Evolutionary conservation across 345 rosid species (phyloP).

Genomic region (Eucalyptus pauciflora): DNA sequence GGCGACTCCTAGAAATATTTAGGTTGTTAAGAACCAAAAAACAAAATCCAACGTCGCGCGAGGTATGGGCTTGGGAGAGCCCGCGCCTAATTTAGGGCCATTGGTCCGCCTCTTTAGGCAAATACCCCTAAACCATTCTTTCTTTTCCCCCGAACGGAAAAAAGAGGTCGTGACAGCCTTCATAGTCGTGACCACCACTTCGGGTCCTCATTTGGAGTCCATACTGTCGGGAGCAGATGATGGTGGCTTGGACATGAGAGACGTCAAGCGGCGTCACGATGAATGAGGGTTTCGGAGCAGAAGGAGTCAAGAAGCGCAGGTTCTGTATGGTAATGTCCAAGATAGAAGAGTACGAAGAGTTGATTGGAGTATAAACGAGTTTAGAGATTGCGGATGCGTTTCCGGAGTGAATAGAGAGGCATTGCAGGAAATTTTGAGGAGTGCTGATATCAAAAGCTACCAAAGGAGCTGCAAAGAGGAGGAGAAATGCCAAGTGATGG

Average conservation of each 20-base stretch:
- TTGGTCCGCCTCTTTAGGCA: no score
- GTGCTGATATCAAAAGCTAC: background rate
- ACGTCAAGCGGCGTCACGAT: slow-evolving; percentile 19
- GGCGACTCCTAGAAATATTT: no score
- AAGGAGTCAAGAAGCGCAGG: background rate
- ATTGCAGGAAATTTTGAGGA: background rate
- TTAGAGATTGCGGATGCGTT: background rate
- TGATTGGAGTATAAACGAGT: background rate
- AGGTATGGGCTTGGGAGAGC: no score
- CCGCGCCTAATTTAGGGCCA: no score
- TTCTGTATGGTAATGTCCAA: background rate
- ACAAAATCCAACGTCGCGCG: no score
- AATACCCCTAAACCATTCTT: no score
- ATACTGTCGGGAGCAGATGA: slow-evolving; percentile 16
- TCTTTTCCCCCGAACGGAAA: no score
- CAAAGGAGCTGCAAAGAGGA: background rate
- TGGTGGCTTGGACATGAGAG: slow-evolving; percentile 26
- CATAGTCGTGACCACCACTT: slow-evolving; percentile 55
- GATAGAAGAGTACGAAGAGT: background rate
- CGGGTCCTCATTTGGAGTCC: slow-evolving; percentile 21
- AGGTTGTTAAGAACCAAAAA: no score
- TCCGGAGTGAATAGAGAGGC: background rate
- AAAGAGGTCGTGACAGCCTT: no score
- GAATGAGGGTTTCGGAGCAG: slow-evolving; percentile 8
- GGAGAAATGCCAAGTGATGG: background rate